phyloP scores from a whole-genome alignment of 192 early-diverging fungal species.

The Haplosporangium gracile region DNA sequence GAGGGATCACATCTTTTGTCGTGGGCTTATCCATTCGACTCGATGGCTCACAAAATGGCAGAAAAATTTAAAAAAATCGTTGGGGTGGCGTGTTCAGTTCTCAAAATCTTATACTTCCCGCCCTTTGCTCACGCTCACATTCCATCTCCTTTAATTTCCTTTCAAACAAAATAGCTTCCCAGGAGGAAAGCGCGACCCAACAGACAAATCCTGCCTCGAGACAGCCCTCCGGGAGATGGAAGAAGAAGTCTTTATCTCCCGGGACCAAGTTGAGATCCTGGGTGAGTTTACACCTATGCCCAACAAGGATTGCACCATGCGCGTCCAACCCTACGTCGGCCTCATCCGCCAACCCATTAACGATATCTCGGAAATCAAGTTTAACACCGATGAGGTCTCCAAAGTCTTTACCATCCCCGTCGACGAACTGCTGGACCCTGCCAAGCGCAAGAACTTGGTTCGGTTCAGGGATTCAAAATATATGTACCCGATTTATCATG shows the following conservation, averaged over 20 bases:
- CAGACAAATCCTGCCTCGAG: slow-evolving; percentile 65
- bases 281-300: slow-evolving; percentile 74
- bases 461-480: slow-evolving; percentile 67
- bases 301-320: slow-evolving; percentile 67
- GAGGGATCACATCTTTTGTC: not conserved
- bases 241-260: slow-evolving; percentile 81
- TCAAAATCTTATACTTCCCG: not conserved
- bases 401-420: slow-evolving; percentile 80
- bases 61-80: not conserved
- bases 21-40: not conserved
- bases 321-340: slow-evolving; percentile 75
- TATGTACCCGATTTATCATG: slow-evolving; percentile 67
- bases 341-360: slow-evolving; percentile 62
- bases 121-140: not conserved
- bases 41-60: not conserved
- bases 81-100: not conserved
- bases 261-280: slow-evolving; percentile 65
- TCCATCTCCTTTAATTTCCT: not conserved
- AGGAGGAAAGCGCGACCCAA: slow-evolving; percentile 76
- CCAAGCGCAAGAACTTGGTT: slow-evolving; percentile 43
- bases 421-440: slow-evolving; percentile 69
- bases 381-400: slow-evolving; percentile 78
- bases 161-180: slow-evolving; percentile 68
- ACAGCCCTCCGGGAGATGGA: slow-evolving; percentile 87
- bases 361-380: slow-evolving; percentile 47